Evolutionary conservation across 2,329 filamentous ascomycete species (phyloP), one percentile per base, ranked within the genome.

Genomic region (Aspergillus persii): DNA sequence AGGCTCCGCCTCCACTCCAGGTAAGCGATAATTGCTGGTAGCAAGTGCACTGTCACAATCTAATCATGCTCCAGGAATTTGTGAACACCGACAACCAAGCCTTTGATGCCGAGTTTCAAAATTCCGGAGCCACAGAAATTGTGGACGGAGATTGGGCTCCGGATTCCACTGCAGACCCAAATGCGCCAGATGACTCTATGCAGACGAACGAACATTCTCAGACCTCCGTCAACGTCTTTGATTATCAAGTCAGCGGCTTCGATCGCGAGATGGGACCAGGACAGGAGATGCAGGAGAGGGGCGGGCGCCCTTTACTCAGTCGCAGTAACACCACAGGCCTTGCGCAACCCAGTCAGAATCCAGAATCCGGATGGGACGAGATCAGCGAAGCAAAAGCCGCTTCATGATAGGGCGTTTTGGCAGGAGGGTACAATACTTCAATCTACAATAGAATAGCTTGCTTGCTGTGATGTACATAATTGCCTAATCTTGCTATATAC

Each of bases 21-120:
- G 77, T 79, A 70, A 63, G 68, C 50, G 9, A 30, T 9, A 8
- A 47, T 29, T n/a, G 36, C 27, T 9, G 23, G 48, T n/a, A 51
- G 23, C 33, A 52, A 36, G 27, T 27, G 56, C 26, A 11, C 9
- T 9, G 23, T 44, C 41, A 27, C 9, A 23, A 30, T 26, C 66
- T 71, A 48, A 68, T 56, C 33, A 44, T 54, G 2, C 44, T 66
- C 29, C 58, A 79, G 73, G 67, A 75, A 30, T 84, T 85, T 59
- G 77, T 83, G n/a, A 74, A 79, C 36, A 71, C 70, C 48, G 83
- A 85, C 63, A 84, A 83, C 50, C 64, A 72, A 53, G 65, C 70
- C 18, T 80, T 80, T 57, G 70, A 71, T 27, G 61, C 64, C 1
- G 77, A 79, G 53, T 68, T 74, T 53, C 60, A 69, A 26, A 68